phyloP scores from a whole-genome alignment of 1,284 basidiomycete genomes.

The Pseudozyma tsukubaensis region DNA sequence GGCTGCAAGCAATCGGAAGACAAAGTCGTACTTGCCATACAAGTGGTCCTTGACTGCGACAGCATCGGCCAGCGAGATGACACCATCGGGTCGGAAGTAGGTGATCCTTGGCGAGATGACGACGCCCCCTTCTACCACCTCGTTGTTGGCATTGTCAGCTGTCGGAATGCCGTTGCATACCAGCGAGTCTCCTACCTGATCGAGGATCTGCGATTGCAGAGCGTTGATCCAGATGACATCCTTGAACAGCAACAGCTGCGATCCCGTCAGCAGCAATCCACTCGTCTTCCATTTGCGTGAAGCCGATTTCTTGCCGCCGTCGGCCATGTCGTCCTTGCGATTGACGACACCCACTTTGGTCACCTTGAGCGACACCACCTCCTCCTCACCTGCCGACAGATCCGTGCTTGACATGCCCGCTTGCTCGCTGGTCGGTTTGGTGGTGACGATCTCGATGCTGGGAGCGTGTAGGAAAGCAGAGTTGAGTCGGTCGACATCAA shows the following conservation, averaged over 20 bases:
- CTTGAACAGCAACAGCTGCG: constrained; percentile 91
- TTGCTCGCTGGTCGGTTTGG: constrained; percentile 23
- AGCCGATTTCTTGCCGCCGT: constrained; percentile 80
- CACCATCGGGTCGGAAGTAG: constrained; percentile 85
- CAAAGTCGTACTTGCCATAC: constrained; percentile 74
- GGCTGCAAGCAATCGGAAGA: constrained; percentile 80
- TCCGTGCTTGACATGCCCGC: constrained; percentile 9
- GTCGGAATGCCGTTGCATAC: constrained; percentile 44
- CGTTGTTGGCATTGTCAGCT: constrained; percentile 9
- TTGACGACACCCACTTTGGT: constrained; percentile 84
- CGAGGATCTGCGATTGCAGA: constrained; percentile 74
- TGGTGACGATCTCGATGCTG: constrained; percentile 61
- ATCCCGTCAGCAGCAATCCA: constrained; percentile 86
- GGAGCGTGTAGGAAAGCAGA: constrained; percentile 56
- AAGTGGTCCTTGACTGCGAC: constrained; percentile 60
- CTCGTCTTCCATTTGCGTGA: constrained; percentile 89
- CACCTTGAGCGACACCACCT: constrained; percentile 75
- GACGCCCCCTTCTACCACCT: constrained; percentile 58
- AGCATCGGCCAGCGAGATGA: constrained; percentile 75
- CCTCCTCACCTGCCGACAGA: constrained; percentile 22
- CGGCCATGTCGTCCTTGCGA: constrained; percentile 79
- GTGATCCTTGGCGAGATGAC: constrained; percentile 73
- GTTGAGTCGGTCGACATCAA: constrained; percentile 49
- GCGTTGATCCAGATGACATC: constrained; percentile 78
- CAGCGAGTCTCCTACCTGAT: constrained; percentile 52